phyloP scores from a whole-genome alignment of 441 rosid species.

The Capsella rubella region DNA sequence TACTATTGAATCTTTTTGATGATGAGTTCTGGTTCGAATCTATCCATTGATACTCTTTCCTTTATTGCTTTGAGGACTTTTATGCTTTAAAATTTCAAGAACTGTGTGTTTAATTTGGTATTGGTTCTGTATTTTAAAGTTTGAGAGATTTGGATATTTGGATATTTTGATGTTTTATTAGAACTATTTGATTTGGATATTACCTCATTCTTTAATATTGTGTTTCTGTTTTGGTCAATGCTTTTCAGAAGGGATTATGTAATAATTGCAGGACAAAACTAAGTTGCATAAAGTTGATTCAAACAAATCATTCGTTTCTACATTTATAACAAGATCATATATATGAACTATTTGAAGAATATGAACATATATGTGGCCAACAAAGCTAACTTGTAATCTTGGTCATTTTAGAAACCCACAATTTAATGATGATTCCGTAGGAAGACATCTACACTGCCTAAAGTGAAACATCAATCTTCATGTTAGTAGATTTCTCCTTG shows the following conservation, averaged over 20 bases:
- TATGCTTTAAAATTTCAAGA: background rate
- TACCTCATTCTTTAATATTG: conserved; percentile 1
- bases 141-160: background rate
- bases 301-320: background rate
- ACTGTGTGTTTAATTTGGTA: background rate
- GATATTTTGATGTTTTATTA: background rate
- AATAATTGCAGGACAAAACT: background rate
- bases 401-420: conserved; percentile 10
- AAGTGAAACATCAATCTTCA: conserved; percentile 31
- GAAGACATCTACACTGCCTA: conserved; percentile 17
- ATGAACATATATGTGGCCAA: conserved; percentile 23
- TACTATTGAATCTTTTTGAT: conserved; percentile 27
- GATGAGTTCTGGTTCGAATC: background rate
- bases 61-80: background rate
- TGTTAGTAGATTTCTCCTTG: conserved; percentile 33
- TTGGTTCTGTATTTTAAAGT: background rate
- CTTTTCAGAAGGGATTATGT: background rate
- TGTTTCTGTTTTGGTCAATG: background rate
- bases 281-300: background rate
- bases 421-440: background rate
- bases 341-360: conserved; percentile 15
- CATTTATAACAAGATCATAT: conserved; percentile 6
- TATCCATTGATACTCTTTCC: background rate
- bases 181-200: conserved; percentile 12
- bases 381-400: conserved; percentile 1